These are phyloP conservation scores for Euphorbia lathyris DNA, from an alignment of 345 rosid species.

Conservation along the genomic window DNA sequence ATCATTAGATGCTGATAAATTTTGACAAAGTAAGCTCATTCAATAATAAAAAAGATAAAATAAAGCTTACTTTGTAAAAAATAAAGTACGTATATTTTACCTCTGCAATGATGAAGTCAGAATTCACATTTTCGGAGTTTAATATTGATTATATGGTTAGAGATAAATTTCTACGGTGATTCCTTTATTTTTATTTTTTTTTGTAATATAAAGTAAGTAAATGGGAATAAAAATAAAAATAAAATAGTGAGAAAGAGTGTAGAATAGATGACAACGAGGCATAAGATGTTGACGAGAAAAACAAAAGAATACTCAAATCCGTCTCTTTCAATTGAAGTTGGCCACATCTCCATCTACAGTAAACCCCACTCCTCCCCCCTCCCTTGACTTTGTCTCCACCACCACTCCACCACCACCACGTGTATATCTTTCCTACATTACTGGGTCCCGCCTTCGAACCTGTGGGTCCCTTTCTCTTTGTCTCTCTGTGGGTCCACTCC, in stretches of 20 bases:
- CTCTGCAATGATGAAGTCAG: too few species aligned
- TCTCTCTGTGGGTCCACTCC: neutral
- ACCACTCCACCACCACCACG: neutral
- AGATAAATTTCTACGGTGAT: too few species aligned
- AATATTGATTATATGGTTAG: too few species aligned
- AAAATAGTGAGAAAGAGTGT: neutral
- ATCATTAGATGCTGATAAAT: too few species aligned
- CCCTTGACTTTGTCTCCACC: conserved; percentile 11
- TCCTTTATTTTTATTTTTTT: too few species aligned
- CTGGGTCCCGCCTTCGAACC: conserved; percentile 9
- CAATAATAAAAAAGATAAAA: too few species aligned
- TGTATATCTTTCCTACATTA: conserved; percentile 16
- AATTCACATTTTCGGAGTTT: too few species aligned
- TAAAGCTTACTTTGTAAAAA: too few species aligned
- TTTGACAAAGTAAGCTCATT: too few species aligned
- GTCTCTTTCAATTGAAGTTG: conserved; percentile 21
- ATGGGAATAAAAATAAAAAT: too few species aligned
- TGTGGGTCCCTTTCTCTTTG: conserved; percentile 11
- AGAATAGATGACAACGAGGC: conserved; percentile 26
- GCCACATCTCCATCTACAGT: conserved; percentile 9
- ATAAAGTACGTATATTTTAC: too few species aligned
- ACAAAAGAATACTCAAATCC: conserved; percentile 22
- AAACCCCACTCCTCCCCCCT: neutral
- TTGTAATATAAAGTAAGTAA: too few species aligned
- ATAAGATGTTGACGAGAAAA: neutral